Evolutionary conservation across 306 rosid genomes (phyloP), one percentile per base, ranked within the genome.

Genomic region (Fragaria ananassa): DNA sequence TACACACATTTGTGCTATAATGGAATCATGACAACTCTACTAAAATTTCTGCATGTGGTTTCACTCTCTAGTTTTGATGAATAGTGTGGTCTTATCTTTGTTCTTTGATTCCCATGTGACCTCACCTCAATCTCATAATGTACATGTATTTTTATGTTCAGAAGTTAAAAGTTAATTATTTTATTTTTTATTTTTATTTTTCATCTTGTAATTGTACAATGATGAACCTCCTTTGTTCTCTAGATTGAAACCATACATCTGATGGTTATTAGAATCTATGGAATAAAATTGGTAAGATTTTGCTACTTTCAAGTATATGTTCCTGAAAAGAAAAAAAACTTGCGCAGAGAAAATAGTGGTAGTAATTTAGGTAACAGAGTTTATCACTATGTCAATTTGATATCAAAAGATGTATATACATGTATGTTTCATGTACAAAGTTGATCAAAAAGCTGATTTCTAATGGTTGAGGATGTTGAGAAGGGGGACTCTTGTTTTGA

Each of bases 381-480:
- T 0, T 21, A 4, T n/a, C 15, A 57, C 10, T 57, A 10, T 57
- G 15, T 57, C 63, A 57, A 57, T 49, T 6, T n/a, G 60, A 54
- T 19, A 54, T n/a, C 60, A 19, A 27, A 54, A 54, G 23, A 27
- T 60, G 19, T 60, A 27, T 9, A 60, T 9, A 11, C 18, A 56
- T 27, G 66, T 60, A 10, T 23, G 62, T 56, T 21, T 27, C 18
- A 13, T 60, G 15, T 10, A 27, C 66, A 60, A 60, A 27, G 27
- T 27, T 12, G 17, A 10, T 27, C 9, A 4, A 60, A 3, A 10
- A 25, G 35, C n/a, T 47, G 27, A 10, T 29, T 14, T 27, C 17
- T 77, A 77, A 71, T 80, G 45, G 84, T 58, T 77, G 76, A 72
- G 73, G 60, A 84, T 75, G 74, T 84, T 84, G 77, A 84, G 84